phyloP scores from a whole-genome alignment of 2,329 filamentous ascomycete species.

The Cytospora paraplurivora region DNA sequence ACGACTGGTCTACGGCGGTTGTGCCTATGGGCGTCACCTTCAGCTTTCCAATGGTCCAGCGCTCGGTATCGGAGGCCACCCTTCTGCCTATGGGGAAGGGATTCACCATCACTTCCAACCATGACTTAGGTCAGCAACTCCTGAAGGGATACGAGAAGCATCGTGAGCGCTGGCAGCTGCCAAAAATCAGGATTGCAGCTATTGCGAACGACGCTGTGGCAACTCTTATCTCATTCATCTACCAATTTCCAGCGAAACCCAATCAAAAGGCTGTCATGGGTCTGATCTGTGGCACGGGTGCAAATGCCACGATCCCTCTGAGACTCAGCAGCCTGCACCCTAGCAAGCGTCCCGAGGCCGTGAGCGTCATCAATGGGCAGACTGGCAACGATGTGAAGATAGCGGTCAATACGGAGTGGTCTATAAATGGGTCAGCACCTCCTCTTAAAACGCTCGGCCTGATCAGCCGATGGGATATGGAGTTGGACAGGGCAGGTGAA shows the following conservation, averaged over 20 bases:
- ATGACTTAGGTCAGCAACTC: constrained; percentile 63
- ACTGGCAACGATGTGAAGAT: constrained; percentile 59
- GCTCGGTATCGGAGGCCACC: constrained; percentile 61
- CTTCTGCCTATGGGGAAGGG: constrained; percentile 73
- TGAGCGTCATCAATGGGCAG: constrained; percentile 51
- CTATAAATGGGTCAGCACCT: constrained; percentile 72
- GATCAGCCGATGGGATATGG: constrained; percentile 70
- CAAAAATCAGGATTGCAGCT: constrained; percentile 69
- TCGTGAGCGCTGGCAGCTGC: constrained; percentile 50
- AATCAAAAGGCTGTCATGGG: constrained; percentile 74
- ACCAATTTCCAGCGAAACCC: constrained; percentile 63
- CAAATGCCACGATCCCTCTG: constrained; percentile 78
- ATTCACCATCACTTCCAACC: constrained; percentile 62
- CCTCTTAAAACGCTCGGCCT: constrained; percentile 65
- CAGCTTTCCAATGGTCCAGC: constrained; percentile 70
- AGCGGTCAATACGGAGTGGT: constrained; percentile 83
- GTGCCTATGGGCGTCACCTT: constrained; percentile 70
- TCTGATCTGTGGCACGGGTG: constrained; percentile 78
- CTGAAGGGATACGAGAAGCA: constrained; percentile 59
- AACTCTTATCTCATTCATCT: constrained; percentile 76
- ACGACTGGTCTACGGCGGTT: constrained; percentile 63
- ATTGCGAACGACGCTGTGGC: constrained; percentile 83
- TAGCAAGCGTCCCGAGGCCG: constrained; percentile 58
- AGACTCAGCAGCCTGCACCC: constrained; percentile 62
- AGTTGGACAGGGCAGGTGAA: constrained; percentile 67